Percentiles rank a stretch among this genome's conserved stretches.
phyloP scores from a whole-genome alignment of 2,329 filamentous ascomycete species.

The Penicillium sclerotigenum region DNA sequence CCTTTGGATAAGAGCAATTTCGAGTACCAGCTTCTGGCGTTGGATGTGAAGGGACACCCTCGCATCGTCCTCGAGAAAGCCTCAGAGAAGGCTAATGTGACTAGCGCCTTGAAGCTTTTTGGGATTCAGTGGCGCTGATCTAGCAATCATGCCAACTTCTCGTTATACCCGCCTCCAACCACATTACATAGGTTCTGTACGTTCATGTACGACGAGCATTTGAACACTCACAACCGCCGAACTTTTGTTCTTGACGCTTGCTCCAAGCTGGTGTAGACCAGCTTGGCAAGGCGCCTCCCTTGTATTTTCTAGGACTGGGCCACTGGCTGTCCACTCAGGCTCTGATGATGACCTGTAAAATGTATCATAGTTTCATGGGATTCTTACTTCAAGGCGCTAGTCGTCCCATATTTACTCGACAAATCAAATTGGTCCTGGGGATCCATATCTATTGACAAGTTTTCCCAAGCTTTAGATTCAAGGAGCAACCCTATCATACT shows the following conservation, averaged over 20 bases:
- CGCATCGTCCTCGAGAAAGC: slow-evolving; percentile 48
- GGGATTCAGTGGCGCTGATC: slow-evolving; percentile 47
- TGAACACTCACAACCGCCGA: neutral
- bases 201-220: neutral
- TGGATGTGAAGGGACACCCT: slow-evolving; percentile 70
- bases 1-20: slow-evolving; percentile 62
- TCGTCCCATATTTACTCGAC: neutral
- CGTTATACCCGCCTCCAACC: neutral
- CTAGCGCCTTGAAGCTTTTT: slow-evolving; percentile 49
- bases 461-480: neutral
- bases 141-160: neutral
- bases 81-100: slow-evolving; percentile 40
- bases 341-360: slow-evolving; percentile 6
- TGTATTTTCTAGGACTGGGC: slow-evolving; percentile 13
- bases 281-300: neutral
- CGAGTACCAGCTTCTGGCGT: slow-evolving; percentile 73
- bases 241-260: neutral
- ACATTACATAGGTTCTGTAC: neutral
- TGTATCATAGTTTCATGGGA: slow-evolving; percentile 19
- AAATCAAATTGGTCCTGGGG: neutral
- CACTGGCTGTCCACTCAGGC: neutral
- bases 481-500: neutral
- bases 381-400: neutral
- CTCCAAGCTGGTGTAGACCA: neutral
- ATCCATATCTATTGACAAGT: neutral